These are phyloP conservation scores for Aspergillus bridgeri DNA, from an alignment of 495 filamentous ascomycete genomes.

Conservation along the genomic window DNA sequence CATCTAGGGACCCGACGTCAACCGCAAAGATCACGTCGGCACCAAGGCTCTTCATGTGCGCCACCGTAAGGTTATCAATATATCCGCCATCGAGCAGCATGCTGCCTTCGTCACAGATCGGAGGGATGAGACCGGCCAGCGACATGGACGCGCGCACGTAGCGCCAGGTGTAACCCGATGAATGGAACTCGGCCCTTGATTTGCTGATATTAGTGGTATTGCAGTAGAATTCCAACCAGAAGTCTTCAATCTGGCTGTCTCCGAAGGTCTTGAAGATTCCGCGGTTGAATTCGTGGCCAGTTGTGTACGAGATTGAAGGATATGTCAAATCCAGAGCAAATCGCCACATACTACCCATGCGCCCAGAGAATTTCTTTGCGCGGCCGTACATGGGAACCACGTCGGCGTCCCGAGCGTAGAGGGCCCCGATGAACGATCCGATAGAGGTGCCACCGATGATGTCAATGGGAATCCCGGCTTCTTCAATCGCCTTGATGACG, in stretches of 20 bases:
- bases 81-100: constrained; percentile 97
- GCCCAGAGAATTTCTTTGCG: constrained; percentile 93
- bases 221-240: constrained; percentile 98
- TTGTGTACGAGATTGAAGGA: constrained; percentile 91
- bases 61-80: constrained; percentile 93
- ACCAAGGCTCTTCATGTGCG: constrained; percentile 93
- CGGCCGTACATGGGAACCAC: constrained; percentile 94
- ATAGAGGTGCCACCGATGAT: constrained; percentile 96
- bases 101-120: constrained; percentile 92
- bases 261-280: constrained; percentile 99
- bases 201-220: constrained; percentile 98
- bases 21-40: constrained; percentile 93
- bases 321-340: constrained; percentile 96
- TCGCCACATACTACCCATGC: constrained; percentile 97
- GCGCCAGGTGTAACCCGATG: constrained; percentile 91
- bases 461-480: constrained; percentile 94
- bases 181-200: constrained; percentile 84
- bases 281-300: constrained; percentile 97
- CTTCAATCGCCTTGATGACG: constrained; percentile 91
- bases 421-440: constrained; percentile 91
- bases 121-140: constrained; percentile 85
- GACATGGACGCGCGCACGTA: constrained; percentile 97
- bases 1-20: constrained; percentile 88
- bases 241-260: constrained; percentile 94
- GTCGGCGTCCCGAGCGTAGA: constrained; percentile 95